These are phyloP conservation scores for Hyaloscypha variabilis DNA, from an alignment of 495 filamentous ascomycete species.

Conservation along the genomic window DNA sequence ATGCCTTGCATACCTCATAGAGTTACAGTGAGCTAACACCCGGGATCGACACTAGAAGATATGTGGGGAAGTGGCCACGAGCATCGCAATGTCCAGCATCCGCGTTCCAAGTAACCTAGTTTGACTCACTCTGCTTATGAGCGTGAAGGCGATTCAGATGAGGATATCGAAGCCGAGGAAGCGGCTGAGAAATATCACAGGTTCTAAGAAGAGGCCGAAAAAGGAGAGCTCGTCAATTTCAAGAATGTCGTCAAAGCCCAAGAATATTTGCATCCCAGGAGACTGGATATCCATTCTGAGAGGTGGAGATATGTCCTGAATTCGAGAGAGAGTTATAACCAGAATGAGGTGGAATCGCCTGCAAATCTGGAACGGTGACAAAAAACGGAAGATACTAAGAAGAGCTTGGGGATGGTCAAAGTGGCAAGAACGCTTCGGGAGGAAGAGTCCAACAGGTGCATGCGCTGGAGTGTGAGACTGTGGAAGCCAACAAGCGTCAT, in stretches of 20 bases:
- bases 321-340: background rate
- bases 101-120: no score
- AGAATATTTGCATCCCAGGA: constrained; percentile 4
- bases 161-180: background rate
- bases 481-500: no score
- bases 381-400: background rate
- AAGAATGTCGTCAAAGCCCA: constrained; percentile 5
- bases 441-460: no score
- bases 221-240: constrained; percentile 8
- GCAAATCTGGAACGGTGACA: constrained; percentile 4
- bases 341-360: constrained; percentile 9
- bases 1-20: constrained; percentile 1
- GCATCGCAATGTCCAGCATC: constrained; percentile 6
- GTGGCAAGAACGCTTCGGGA: no score
- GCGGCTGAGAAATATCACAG: constrained; percentile 6
- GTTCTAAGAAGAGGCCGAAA: background rate
- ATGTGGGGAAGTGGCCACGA: constrained; percentile 11
- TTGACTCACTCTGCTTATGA: background rate
- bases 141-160: constrained; percentile 1
- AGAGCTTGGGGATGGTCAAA: no score
- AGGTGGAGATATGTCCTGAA: constrained; percentile 10
- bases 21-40: background rate
- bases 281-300: constrained; percentile 13
- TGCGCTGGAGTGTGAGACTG: no score
- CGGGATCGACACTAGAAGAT: constrained; percentile 2